These are phyloP conservation scores for Candida sanyaensis DNA, from an alignment of 1,139 yeast genomes.

Conservation along the genomic window DNA sequence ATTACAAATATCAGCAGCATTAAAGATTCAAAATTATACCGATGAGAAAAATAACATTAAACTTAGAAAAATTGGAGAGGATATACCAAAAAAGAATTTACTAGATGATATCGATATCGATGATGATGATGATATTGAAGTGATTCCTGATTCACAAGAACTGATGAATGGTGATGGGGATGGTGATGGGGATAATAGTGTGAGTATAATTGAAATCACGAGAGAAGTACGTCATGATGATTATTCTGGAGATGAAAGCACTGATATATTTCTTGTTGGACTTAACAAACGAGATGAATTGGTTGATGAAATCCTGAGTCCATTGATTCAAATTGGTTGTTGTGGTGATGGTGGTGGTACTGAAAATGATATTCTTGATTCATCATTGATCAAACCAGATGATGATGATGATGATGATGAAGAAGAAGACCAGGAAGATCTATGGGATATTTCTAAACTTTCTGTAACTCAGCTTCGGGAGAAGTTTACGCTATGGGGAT, in stretches of 20 bases:
- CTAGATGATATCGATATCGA: conserved; percentile 21
- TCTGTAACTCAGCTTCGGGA: conserved; percentile 24
- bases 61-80: conserved; percentile 24
- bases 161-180: conserved; percentile 15
- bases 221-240: conserved; percentile 20
- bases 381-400: conserved; percentile 11
- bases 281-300: conserved; percentile 3
- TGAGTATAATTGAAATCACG: conserved; percentile 39
- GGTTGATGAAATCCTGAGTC: conserved; percentile 33
- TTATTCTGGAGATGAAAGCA: conserved; percentile 7
- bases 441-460: neutral
- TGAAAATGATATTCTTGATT: neutral
- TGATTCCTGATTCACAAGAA: conserved; percentile 39
- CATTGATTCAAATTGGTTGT: conserved; percentile 13
- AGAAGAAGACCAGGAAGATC: neutral
- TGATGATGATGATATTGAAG: too few species aligned
- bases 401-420: too few species aligned
- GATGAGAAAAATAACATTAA: conserved; percentile 16
- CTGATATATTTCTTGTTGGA: neutral
- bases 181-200: conserved; percentile 17
- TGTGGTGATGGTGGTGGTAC: neutral
- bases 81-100: conserved; percentile 15
- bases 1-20: conserved; percentile 23
- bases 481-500: conserved; percentile 29
- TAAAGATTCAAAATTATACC: conserved; percentile 20